Evolutionary conservation across 2,329 filamentous ascomycete species (phyloP).

Genomic region (Alternaria gansuensis): DNA sequence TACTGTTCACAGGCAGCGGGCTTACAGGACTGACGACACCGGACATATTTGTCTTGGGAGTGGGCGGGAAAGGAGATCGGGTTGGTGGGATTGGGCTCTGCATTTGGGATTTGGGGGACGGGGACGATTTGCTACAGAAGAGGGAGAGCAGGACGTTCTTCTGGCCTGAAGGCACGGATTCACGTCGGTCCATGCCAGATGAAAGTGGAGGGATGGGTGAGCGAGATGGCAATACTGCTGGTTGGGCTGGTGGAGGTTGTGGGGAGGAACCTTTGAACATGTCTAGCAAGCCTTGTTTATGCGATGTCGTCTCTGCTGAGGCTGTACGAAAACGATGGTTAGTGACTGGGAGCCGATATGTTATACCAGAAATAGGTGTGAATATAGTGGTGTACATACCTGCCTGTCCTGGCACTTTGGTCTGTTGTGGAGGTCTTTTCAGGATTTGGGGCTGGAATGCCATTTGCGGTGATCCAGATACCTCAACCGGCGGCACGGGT

Average conservation of each 20-base stretch:
- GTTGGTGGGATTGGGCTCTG: slow-evolving; percentile 33
- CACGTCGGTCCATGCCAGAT: slow-evolving; percentile 37
- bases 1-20: slow-evolving; percentile 45
- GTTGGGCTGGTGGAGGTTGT: slow-evolving; percentile 21
- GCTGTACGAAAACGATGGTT: slow-evolving; percentile 1
- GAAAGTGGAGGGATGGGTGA: slow-evolving; percentile 19
- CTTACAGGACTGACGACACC: slow-evolving; percentile 52
- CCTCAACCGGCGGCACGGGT: slow-evolving; percentile 15
- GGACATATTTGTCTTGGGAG: slow-evolving; percentile 45
- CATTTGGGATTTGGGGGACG: slow-evolving; percentile 22
- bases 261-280: slow-evolving; percentile 34
- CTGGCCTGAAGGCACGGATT: slow-evolving; percentile 43
- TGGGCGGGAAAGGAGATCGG: slow-evolving; percentile 38
- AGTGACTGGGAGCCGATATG: background rate
- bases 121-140: slow-evolving; percentile 38
- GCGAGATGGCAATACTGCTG: slow-evolving; percentile 19
- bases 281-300: slow-evolving; percentile 33
- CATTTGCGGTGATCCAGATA: slow-evolving; percentile 25
- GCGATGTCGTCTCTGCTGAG: slow-evolving; percentile 24
- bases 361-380: background rate
- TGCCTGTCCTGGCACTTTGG: slow-evolving; percentile 15
- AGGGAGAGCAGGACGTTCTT: slow-evolving; percentile 51
- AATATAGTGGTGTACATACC: background rate
- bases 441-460: slow-evolving; percentile 51
- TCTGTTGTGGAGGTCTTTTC: slow-evolving; percentile 46